Evolutionary conservation across 2,329 filamentous ascomycete genomes (phyloP), one percentile per base, ranked within the genome.

Genomic region (Ascochyta viciae-villosae): DNA sequence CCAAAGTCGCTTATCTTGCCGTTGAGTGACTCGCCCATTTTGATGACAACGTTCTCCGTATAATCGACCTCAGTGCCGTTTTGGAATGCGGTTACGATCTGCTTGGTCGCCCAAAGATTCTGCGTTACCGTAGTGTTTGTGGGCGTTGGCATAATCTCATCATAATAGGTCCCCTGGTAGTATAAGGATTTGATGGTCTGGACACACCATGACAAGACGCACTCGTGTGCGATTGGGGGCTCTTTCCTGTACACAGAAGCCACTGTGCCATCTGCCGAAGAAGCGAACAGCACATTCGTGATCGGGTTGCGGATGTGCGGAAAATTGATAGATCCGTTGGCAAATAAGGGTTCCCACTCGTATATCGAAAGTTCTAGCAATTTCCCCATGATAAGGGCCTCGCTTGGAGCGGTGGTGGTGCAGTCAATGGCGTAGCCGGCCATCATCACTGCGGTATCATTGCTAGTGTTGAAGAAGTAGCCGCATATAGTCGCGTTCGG

Each of bases 121-220:
- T 53, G 51, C 0, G 56, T 62, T 4, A 4, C 6, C 0, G 63
- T 60, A 0, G 23, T 50, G 22, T 72, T 71, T 0, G 43, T 5
- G 15, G 46, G 47, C 0, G 34, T 58, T 0, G 34, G 2, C 0
- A 46, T 37, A 2, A 71, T 27, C 10, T 57, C 31, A 19, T 74
- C 71, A 1, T 49, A n/a, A 24, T 72, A 71, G 0, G 3, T 43
- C 0, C 60, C 70, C 26, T 15, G 41, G 4, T 38, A 29, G 24
- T 70, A 71, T 0, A 64, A 58, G 0, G 68, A 70, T 9, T 61
- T 26, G 0, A 74, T 64, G 0, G 60, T 66, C 19, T 72, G 54
- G 1, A 71, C 60, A 35, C 70, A 74, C 66, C 62, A 74, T 0
- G 65, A 45, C 0, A 72, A 16, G 0, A 69, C 33, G 31, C 68